phyloP scores from a whole-genome alignment of 495 filamentous ascomycete genomes.

The Neurospora sp. region DNA sequence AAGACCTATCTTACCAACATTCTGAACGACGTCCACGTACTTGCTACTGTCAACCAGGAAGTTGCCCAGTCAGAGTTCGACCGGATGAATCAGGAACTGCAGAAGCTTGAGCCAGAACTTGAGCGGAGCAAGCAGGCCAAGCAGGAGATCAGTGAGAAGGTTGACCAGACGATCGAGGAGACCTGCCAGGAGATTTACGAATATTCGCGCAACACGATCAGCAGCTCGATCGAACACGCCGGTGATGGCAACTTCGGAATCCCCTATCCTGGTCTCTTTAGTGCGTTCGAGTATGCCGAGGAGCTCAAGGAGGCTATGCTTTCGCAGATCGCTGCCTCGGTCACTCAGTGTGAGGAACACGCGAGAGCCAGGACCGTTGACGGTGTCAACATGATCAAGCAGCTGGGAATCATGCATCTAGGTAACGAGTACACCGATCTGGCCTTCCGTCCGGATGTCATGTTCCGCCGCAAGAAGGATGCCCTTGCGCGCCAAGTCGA shows the following conservation, averaged over 20 bases:
- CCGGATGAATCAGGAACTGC: conserved; percentile 67
- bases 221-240: conserved; percentile 58
- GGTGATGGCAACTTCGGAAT: conserved; percentile 71
- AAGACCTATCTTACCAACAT: conserved; percentile 95
- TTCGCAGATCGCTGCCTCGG: conserved; percentile 68
- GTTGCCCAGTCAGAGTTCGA: conserved; percentile 80
- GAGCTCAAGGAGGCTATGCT: conserved; percentile 89
- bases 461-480: conserved; percentile 80
- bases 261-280: conserved; percentile 74
- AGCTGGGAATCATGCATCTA: conserved; percentile 78
- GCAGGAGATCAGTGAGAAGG: conserved; percentile 67
- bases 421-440: conserved; percentile 76
- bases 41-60: conserved; percentile 82
- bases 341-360: conserved; percentile 71
- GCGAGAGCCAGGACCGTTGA: conserved; percentile 67
- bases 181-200: conserved; percentile 78
- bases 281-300: conserved; percentile 85
- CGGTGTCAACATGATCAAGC: conserved; percentile 81
- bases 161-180: conserved; percentile 73
- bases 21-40: conserved; percentile 67
- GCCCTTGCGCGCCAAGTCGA: conserved; percentile 74
- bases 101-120: conserved; percentile 73
- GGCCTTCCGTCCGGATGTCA: conserved; percentile 78
- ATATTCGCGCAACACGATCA: conserved; percentile 64
- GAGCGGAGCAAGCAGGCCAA: conserved; percentile 76